Conservation (phyloP, 2,329 filamentous ascomycete genomes). For the Trichoderma lentiforme region DNA sequence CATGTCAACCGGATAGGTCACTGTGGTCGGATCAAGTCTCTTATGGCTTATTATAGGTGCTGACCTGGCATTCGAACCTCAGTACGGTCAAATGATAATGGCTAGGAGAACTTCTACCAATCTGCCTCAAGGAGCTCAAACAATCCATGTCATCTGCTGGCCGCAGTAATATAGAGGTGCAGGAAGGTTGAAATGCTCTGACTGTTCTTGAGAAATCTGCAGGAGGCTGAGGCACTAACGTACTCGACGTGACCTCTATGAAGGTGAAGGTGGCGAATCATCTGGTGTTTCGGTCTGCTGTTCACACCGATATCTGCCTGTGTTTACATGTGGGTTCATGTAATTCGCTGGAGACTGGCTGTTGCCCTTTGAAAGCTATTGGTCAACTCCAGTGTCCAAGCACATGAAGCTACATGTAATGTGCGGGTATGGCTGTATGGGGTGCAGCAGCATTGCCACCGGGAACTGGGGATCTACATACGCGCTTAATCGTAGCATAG, state of each 20-base stretch:
- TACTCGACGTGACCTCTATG: not conserved
- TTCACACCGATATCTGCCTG: not conserved
- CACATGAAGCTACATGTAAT: too few species aligned
- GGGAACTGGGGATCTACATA: not conserved
- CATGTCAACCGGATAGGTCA: not conserved
- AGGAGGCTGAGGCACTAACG: not conserved
- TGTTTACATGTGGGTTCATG: not conserved
- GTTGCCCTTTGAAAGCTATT: not conserved
- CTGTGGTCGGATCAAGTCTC: not conserved
- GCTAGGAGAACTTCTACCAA: not conserved
- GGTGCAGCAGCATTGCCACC: not conserved
- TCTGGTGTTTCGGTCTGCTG: not conserved
- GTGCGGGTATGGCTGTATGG: not conserved
- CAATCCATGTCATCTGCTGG: not conserved
- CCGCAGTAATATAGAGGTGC: not conserved
- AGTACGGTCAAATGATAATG: not conserved
- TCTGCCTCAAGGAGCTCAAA: not conserved
- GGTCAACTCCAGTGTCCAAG: not conserved
- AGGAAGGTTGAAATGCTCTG: not conserved
- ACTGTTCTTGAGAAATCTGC: not conserved
- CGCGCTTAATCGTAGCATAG: not conserved
- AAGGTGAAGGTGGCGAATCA: not conserved
- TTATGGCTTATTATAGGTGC: not conserved
- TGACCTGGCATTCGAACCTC: not conserved
- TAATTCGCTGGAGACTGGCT: not conserved